Evolutionary conservation across 176 grass and related monocot genomes (phyloP), one percentile per base, ranked within the genome.

Genomic region (Lolium rigidum): DNA sequence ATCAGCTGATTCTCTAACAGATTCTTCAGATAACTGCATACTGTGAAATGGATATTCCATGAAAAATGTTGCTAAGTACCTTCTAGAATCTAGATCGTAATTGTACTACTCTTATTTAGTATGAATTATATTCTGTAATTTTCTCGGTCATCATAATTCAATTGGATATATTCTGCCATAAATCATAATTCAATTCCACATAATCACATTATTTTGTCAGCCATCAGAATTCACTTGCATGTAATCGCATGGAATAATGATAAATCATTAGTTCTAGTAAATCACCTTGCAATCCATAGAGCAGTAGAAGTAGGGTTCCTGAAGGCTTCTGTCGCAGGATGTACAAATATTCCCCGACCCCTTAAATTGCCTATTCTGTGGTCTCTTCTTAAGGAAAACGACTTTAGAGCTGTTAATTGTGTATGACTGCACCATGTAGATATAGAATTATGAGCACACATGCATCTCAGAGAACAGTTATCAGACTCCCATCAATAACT

Each of bases 321-420:
- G 95, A 83, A 98, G 95, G 91, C 93, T 93, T 74, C 95, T 90
- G 64, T 95, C 91, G 31, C 95, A 98, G 54, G 91, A 98, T 70
- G 95, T 98, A 78, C 95, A 98, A 54, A 94, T 89, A 87, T 98
- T 98, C 14, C 95, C 95, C n/a, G 95, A 94, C 2, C 95, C 95
- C 73, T 98, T 98, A 69, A 95, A 98, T 89, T 98, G 95, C 86
- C 91, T 95, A 70, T 94, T 98, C 59, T 98, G 95, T 60, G 95
- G 95, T 79, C 95, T 94, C 74, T 98, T 98, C 91, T 95, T 98
- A 81, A 98, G 81, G 89, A 98, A 98, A 84, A 98, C 93, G 41
- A 95, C 95, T 77, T 98, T 98, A 73, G 95, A 98, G 68, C 93
- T 98, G 89, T 98, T 98, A 75, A 98, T 98, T 35, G 91, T 98